These are phyloP conservation scores for Mortierella sp. DNA, from an alignment of 371 early-diverging fungal genomes.

Conservation along the genomic window DNA sequence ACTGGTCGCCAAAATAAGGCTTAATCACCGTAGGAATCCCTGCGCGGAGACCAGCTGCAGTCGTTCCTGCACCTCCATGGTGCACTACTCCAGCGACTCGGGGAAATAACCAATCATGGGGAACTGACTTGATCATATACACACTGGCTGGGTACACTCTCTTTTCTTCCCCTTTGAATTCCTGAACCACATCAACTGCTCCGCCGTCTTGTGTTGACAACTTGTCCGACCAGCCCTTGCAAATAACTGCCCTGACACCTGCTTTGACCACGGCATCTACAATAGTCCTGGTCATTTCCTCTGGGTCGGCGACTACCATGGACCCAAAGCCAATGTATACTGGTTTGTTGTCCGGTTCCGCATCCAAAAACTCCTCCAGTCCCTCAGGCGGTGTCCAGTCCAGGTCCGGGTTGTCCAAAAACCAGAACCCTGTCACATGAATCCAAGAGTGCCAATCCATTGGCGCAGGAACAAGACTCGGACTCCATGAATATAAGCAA, in stretches of 20 bases:
- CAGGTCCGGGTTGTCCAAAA: constrained; percentile 77
- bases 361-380: constrained; percentile 70
- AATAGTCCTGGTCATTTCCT: constrained; percentile 71
- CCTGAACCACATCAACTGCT: constrained; percentile 15
- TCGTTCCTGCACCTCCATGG: constrained; percentile 92
- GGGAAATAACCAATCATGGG: constrained; percentile 91
- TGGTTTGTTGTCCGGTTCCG: constrained; percentile 63
- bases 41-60: constrained; percentile 81
- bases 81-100: constrained; percentile 81
- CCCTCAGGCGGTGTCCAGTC: constrained; percentile 72
- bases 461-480: constrained; percentile 76
- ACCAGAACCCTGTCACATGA: constrained; percentile 85
- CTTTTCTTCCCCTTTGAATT: constrained; percentile 38
- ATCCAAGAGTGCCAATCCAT: constrained; percentile 85
- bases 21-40: constrained; percentile 82
- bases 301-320: constrained; percentile 83
- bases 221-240: constrained; percentile 84
- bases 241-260: constrained; percentile 80
- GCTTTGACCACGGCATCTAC: constrained; percentile 76
- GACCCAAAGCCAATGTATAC: constrained; percentile 91
- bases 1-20: constrained; percentile 90
- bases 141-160: constrained; percentile 60
- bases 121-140: constrained; percentile 71
- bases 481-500: constrained; percentile 80
- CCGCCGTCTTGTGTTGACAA: constrained; percentile 46